These are phyloP conservation scores for Boletales sp. DNA, from an alignment of 768 basidiomycete species.

Conservation along the genomic window DNA sequence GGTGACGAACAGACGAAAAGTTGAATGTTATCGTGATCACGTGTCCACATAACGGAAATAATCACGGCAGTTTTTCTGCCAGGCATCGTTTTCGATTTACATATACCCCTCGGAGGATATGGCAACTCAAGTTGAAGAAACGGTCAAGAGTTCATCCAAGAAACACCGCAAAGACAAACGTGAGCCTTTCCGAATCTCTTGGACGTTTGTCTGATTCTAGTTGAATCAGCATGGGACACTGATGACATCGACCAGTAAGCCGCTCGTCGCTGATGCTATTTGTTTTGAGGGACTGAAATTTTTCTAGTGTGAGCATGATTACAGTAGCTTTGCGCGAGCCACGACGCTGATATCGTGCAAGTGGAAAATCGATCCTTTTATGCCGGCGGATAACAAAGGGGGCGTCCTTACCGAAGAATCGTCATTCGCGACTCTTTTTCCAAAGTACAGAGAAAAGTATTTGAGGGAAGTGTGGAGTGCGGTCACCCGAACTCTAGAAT, in stretches of 20 bases:
- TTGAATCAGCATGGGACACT: slow-evolving; percentile 87
- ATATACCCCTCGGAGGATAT: slow-evolving; percentile 7
- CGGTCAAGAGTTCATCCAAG: slow-evolving; percentile 76
- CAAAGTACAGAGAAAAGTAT: slow-evolving; percentile 97
- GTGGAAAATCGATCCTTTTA: slow-evolving; percentile 91
- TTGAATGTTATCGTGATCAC: not conserved
- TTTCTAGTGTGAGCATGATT: slow-evolving; percentile 40
- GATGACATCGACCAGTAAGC: slow-evolving; percentile 98
- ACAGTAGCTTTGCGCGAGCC: not conserved
- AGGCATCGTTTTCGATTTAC: too few species aligned
- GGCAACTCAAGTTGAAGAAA: slow-evolving; percentile 31
- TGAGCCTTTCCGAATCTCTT: slow-evolving; percentile 37
- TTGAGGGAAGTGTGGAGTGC: slow-evolving; percentile 92
- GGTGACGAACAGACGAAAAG: not conserved
- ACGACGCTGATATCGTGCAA: slow-evolving; percentile 27
- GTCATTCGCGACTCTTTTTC: slow-evolving; percentile 96
- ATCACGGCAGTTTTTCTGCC: too few species aligned
- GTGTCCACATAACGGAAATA: too few species aligned
- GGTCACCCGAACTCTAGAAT: slow-evolving; percentile 79
- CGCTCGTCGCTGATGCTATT: slow-evolving; percentile 1
- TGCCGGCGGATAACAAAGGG: slow-evolving; percentile 68
- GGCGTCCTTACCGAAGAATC: slow-evolving; percentile 93
- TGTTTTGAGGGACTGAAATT: not conserved
- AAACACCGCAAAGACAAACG: slow-evolving; percentile 93
- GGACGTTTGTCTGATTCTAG: slow-evolving; percentile 10